A percentile compares a stretch with the other conserved stretches of the same genome.
These are phyloP conservation scores for Parasitella parasitica DNA, from an alignment of 371 early-diverging fungal species.

Conservation along the genomic window DNA sequence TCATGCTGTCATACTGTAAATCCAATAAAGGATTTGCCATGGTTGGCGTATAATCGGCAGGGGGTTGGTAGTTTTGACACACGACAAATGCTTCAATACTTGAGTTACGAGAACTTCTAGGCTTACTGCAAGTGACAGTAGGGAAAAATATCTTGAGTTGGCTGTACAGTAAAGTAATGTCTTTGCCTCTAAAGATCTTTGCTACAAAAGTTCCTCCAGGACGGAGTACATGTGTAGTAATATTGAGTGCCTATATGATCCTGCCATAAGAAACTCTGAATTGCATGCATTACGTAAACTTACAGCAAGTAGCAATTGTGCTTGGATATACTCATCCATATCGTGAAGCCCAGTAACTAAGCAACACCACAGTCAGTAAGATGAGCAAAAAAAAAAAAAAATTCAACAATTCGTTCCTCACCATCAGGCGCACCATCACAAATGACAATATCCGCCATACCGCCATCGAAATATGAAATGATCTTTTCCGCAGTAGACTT, in stretches of 20 bases:
- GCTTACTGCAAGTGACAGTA: constrained; percentile 89
- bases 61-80: constrained; percentile 87
- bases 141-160: constrained; percentile 94
- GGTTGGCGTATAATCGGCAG: constrained; percentile 79
- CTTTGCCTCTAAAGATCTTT: constrained; percentile 96
- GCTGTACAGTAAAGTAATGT: constrained; percentile 84
- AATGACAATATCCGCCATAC: constrained; percentile 92
- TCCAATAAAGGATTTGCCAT: constrained; percentile 89
- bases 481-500: constrained; percentile 90
- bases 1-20: constrained; percentile 61
- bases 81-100: constrained; percentile 95
- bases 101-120: constrained; percentile 90
- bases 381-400: too few relatives aligned
- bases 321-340: constrained; percentile 99
- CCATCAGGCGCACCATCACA: constrained; percentile 99
- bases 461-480: constrained; percentile 83
- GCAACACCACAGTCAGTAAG: too few relatives aligned
- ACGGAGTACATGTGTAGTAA: constrained; percentile 88
- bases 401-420: constrained; percentile 20
- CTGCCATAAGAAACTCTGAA: background rate
- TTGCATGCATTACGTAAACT: constrained; percentile 1
- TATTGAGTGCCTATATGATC: constrained; percentile 77
- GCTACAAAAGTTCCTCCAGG: constrained; percentile 94
- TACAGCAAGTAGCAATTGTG: constrained; percentile 89
- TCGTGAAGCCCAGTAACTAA: constrained; percentile 97